phyloP scores from a whole-genome alignment of 2,329 filamentous ascomycete genomes.

The Colletotrichum limetticola region DNA sequence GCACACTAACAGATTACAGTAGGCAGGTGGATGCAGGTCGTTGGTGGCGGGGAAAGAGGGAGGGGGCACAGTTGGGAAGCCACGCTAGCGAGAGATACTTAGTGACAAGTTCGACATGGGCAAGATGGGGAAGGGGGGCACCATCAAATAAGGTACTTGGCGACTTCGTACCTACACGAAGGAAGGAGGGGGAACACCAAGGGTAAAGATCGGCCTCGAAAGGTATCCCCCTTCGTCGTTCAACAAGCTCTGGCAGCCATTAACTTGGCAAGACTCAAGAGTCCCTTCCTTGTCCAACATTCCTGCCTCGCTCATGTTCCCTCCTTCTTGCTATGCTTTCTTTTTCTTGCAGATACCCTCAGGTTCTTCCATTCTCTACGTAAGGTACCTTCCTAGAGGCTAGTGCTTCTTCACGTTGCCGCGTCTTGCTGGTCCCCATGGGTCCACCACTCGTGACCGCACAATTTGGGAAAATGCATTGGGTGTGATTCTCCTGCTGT shows the following conservation, averaged over 20 bases:
- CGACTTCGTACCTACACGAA: neutral
- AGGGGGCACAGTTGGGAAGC: neutral
- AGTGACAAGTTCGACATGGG: neutral
- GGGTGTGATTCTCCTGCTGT: neutral
- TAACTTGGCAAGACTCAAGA: neutral
- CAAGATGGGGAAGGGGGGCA: neutral
- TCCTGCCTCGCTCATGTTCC: neutral
- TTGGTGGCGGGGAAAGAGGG: constrained; percentile 20
- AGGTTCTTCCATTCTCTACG: too few relatives aligned
- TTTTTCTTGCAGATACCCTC: too few relatives aligned
- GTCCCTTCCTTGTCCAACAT: neutral
- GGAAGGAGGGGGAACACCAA: neutral
- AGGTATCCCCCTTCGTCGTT: neutral
- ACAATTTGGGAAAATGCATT: neutral
- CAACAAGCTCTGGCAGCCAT: too few relatives aligned
- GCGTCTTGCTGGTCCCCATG: neutral
- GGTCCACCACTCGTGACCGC: neutral
- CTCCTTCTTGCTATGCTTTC: too few relatives aligned
- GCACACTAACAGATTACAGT: neutral
- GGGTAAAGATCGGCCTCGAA: neutral
- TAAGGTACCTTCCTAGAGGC: too few relatives aligned
- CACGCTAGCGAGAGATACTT: neutral
- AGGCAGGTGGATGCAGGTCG: neutral
- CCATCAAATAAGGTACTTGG: neutral
- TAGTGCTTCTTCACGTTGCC: neutral